These are phyloP conservation scores for Leccinum angustisporum DNA, from an alignment of 1,284 basidiomycete species.

Conservation along the genomic window DNA sequence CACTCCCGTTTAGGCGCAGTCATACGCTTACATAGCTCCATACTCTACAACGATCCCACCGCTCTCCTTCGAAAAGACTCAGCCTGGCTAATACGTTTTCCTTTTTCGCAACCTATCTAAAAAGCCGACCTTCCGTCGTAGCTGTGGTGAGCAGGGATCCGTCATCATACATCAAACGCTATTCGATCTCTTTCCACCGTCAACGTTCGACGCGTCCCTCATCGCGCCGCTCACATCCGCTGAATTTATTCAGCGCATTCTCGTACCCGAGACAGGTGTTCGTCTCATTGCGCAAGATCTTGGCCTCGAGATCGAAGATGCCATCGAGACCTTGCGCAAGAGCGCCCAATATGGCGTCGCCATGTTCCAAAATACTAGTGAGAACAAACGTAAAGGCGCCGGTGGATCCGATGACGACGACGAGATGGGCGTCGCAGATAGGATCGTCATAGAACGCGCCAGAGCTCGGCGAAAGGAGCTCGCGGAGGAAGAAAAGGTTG, in stretches of 20 bases:
- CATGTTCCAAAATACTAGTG: constrained; percentile 70
- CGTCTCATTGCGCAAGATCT: constrained; percentile 72
- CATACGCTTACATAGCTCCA: constrained; percentile 44
- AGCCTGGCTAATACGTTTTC: constrained; percentile 75
- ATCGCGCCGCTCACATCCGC: constrained; percentile 63
- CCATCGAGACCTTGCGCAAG: constrained; percentile 61
- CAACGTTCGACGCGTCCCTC: constrained; percentile 48
- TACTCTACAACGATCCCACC: constrained; percentile 43
- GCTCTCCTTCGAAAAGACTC: constrained; percentile 64
- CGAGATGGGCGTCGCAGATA: constrained; percentile 49
- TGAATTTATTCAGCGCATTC: constrained; percentile 70
- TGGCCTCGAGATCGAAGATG: constrained; percentile 43
- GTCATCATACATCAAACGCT: constrained; percentile 76
- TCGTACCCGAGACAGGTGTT: constrained; percentile 75
- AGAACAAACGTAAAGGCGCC: constrained; percentile 40
- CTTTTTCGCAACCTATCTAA: not conserved
- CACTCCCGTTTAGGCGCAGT: constrained; percentile 52
- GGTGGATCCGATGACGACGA: constrained; percentile 29
- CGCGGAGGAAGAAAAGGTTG: constrained; percentile 52
- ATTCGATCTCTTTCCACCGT: constrained; percentile 69
- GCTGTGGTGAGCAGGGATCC: constrained; percentile 79
- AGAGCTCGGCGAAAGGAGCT: constrained; percentile 58
- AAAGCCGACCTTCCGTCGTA: constrained; percentile 29
- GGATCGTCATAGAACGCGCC: constrained; percentile 67
- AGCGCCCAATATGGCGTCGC: constrained; percentile 74